These are phyloP conservation scores for Chaetomium sp. DNA, from an alignment of 2,329 filamentous ascomycete species.

Conservation along the genomic window DNA sequence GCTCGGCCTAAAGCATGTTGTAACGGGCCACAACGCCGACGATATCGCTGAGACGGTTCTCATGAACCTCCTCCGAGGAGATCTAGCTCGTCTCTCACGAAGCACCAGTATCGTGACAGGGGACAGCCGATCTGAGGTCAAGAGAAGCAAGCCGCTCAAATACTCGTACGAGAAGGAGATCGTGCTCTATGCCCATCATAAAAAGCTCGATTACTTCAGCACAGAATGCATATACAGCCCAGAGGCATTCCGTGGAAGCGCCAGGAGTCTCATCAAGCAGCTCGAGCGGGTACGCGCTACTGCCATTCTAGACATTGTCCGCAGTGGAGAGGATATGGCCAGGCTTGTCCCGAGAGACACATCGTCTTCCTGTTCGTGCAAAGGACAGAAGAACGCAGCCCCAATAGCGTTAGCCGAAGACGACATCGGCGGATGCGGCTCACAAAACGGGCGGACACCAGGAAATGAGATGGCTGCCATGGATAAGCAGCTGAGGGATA, in stretches of 20 bases:
- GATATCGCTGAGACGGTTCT: slow-evolving; percentile 95
- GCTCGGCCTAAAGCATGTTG: slow-evolving; percentile 82
- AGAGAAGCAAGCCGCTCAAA: slow-evolving; percentile 92
- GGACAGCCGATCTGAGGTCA: slow-evolving; percentile 74
- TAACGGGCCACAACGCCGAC: slow-evolving; percentile 96
- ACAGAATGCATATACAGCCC: slow-evolving; percentile 98
- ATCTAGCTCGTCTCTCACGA: slow-evolving; percentile 77
- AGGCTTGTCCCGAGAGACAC: slow-evolving; percentile 64
- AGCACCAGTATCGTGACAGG: slow-evolving; percentile 87
- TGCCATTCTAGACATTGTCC: slow-evolving; percentile 89
- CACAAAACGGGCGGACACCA: slow-evolving; percentile 56
- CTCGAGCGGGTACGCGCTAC: slow-evolving; percentile 88
- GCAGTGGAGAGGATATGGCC: slow-evolving; percentile 94
- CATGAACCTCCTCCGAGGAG: slow-evolving; percentile 92
- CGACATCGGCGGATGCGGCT: slow-evolving; percentile 67
- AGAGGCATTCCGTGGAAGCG: slow-evolving; percentile 90
- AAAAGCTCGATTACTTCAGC: slow-evolving; percentile 94
- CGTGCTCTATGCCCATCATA: slow-evolving; percentile 94
- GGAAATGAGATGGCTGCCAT: slow-evolving; percentile 77
- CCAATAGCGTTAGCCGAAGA: slow-evolving; percentile 43
- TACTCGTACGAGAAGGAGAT: slow-evolving; percentile 99
- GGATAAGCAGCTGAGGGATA: slow-evolving; percentile 63
- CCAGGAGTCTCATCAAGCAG: slow-evolving; percentile 87
- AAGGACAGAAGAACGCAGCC: slow-evolving; percentile 29
- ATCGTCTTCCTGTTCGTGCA: slow-evolving; percentile 41